These are phyloP conservation scores for Eucalyptus pauciflora DNA, from an alignment of 345 rosid genomes.

Conservation along the genomic window DNA sequence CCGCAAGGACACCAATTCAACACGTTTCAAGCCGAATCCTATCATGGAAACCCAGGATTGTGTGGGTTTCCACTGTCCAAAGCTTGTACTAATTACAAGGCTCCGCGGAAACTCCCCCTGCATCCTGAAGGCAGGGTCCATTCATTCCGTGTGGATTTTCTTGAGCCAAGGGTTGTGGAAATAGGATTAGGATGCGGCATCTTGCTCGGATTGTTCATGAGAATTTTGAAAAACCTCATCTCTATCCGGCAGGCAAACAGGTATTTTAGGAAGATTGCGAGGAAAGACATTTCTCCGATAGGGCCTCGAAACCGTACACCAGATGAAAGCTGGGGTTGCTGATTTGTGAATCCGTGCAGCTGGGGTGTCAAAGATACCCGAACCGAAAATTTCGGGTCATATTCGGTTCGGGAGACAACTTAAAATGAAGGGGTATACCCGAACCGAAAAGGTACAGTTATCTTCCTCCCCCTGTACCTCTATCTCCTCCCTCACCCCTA, in stretches of 20 bases:
- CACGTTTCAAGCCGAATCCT: not conserved
- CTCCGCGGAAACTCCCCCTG: not conserved
- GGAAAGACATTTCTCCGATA: not conserved
- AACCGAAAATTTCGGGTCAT: too few species aligned
- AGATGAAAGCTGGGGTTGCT: not conserved
- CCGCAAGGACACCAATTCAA: not conserved
- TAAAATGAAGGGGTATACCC: too few species aligned
- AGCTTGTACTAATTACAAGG: not conserved
- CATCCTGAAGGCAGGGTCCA: not conserved
- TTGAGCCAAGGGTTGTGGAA: not conserved
- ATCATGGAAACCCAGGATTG: not conserved
- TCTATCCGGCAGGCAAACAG: not conserved
- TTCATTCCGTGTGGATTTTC: not conserved
- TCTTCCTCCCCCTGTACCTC: too few species aligned
- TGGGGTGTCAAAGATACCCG: too few species aligned
- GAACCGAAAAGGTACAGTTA: too few species aligned
- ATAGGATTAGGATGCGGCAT: not conserved
- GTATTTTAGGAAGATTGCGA: not conserved
- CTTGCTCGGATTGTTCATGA: not conserved
- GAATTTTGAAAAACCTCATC: not conserved
- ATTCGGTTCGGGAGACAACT: too few species aligned
- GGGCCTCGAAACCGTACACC: not conserved
- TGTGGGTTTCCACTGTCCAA: not conserved
- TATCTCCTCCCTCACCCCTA: too few species aligned
- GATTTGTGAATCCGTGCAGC: not conserved